Conservation (phyloP, 2,329 filamentous ascomycete genomes). For the Phyllosticta paracitricarpa region DNA sequence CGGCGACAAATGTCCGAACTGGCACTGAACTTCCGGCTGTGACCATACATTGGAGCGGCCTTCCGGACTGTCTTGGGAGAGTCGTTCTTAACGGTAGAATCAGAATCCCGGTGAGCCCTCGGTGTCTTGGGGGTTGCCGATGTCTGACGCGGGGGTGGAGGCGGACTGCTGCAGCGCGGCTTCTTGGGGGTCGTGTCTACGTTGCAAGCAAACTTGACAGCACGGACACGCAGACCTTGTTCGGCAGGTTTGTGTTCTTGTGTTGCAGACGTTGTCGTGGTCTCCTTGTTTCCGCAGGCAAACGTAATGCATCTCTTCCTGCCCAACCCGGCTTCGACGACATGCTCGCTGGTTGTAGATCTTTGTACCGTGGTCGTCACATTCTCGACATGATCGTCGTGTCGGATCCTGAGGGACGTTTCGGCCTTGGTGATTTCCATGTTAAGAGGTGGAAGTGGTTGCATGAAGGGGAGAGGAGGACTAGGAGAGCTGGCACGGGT, state of each 20-base stretch:
- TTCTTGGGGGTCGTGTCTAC: constrained; percentile 31
- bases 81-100: constrained; percentile 40
- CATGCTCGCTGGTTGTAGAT: constrained; percentile 39
- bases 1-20: constrained; percentile 39
- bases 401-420: constrained; percentile 27
- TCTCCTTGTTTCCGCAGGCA: constrained; percentile 56
- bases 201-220: constrained; percentile 68
- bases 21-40: constrained; percentile 25
- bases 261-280: constrained; percentile 28
- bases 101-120: constrained; percentile 37
- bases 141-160: constrained; percentile 23
- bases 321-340: constrained; percentile 53
- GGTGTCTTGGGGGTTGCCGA: constrained; percentile 22
- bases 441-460: constrained; percentile 25
- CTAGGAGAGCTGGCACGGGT: constrained; percentile 79
- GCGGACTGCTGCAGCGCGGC: constrained; percentile 31
- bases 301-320: constrained; percentile 90
- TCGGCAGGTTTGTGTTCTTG: constrained; percentile 17
- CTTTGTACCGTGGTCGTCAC: constrained; percentile 15
- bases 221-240: constrained; percentile 46
- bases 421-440: constrained; percentile 27
- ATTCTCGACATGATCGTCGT: constrained; percentile 20
- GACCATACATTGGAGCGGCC: constrained; percentile 17
- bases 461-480: constrained; percentile 58
- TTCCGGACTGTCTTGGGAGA: constrained; percentile 37